Percentiles rank a stretch among this genome's conserved stretches.
These are phyloP conservation scores for Nannochloropsis gaditana DNA, from an alignment of 108 stramenopile species.

Conservation along the genomic window DNA sequence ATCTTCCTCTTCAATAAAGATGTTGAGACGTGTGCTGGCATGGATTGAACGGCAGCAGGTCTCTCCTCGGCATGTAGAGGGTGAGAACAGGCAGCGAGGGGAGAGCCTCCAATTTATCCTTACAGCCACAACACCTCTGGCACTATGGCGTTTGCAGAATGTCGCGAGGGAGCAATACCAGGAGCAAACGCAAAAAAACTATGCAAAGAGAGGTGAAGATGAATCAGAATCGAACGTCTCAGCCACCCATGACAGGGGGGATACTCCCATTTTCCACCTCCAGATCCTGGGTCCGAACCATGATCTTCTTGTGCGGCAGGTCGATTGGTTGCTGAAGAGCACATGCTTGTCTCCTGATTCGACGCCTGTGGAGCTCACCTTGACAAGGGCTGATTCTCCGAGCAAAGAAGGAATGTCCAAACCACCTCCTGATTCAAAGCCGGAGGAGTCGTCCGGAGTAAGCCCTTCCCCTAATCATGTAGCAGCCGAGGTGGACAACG, in stretches of 20 bases:
- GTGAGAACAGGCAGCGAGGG: background rate
- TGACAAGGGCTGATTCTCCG: no score
- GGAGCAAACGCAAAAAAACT: background rate
- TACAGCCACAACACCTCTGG: background rate
- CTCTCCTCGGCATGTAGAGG: background rate
- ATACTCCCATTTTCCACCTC: constrained; percentile 13
- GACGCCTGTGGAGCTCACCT: no score
- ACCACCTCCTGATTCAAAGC: no score
- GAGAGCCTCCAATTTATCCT: background rate
- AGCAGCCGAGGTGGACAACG: background rate
- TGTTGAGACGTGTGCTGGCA: background rate
- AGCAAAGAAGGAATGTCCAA: no score
- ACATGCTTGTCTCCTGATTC: no score
- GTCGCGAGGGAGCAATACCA: background rate
- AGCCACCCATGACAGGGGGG: background rate
- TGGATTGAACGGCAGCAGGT: background rate
- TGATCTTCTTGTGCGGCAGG: background rate
- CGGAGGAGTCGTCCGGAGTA: no score
- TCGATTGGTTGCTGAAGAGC: no score
- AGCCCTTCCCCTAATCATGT: no score
- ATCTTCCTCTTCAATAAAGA: background rate
- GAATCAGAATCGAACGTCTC: background rate
- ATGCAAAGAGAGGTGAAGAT: background rate
- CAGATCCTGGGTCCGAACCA: background rate
- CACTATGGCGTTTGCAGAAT: background rate